These are phyloP conservation scores for Fusarium metavorans DNA, from an alignment of 2,329 filamentous ascomycete species.

Conservation along the genomic window DNA sequence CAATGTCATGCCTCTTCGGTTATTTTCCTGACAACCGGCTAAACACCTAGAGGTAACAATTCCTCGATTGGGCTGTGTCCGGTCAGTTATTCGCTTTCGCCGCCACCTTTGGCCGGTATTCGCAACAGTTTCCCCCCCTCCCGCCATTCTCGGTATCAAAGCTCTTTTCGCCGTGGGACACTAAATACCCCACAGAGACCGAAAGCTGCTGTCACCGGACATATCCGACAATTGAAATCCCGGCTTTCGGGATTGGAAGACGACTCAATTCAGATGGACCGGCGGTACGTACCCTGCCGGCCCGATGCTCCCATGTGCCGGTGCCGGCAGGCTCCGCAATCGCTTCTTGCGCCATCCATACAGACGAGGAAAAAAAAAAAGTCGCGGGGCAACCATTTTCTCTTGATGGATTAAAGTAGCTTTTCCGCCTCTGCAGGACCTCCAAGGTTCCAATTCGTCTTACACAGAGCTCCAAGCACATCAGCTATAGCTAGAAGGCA, in stretches of 20 bases:
- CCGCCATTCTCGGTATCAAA: neutral
- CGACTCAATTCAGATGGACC: neutral
- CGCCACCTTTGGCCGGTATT: neutral
- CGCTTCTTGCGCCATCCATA: constrained; percentile 16
- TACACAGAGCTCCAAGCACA: neutral
- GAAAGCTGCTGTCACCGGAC: neutral
- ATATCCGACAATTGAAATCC: neutral
- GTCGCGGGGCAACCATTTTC: constrained; percentile 11
- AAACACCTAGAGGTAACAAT: neutral
- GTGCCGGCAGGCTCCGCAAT: constrained; percentile 31
- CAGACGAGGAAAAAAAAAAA: constrained; percentile 26
- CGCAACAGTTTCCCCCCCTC: neutral
- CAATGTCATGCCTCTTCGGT: neutral
- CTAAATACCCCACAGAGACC: neutral
- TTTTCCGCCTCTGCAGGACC: constrained; percentile 4
- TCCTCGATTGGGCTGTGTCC: neutral
- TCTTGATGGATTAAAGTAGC: neutral
- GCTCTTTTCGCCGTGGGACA: neutral
- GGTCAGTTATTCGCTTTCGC: neutral
- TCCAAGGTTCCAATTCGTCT: constrained; percentile 17
- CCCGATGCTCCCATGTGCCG: constrained; percentile 2
- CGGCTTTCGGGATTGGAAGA: neutral
- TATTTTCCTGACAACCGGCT: neutral
- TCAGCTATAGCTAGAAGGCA: neutral
- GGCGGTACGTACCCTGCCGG: constrained; percentile 6